These are phyloP conservation scores for Stephanodiscus triporus DNA, from an alignment of 108 stramenopile genomes.

Conservation along the genomic window DNA sequence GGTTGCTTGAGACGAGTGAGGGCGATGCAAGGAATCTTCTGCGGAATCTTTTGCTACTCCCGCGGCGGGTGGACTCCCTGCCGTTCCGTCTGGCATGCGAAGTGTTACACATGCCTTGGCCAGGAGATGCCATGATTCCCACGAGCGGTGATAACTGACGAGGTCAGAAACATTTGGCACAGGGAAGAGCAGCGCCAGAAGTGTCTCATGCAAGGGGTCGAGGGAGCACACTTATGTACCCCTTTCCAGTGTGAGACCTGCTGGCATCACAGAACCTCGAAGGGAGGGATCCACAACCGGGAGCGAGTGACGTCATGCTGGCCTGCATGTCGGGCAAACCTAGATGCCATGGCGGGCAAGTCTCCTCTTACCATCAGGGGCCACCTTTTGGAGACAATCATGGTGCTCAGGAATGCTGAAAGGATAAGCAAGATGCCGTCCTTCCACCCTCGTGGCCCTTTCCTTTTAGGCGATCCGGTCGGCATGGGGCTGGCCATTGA, in stretches of 20 bases:
- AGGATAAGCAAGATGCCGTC: conserved; percentile 6
- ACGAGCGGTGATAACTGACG: not conserved
- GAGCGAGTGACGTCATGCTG: not conserved
- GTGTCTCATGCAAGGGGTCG: conserved; percentile 6
- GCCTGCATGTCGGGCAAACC: conserved; percentile 9
- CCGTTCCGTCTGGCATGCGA: conserved; percentile 14
- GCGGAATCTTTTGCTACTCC: conserved; percentile 25
- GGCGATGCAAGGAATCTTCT: conserved; percentile 23
- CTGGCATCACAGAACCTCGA: conserved; percentile 46
- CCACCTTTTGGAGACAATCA: not conserved
- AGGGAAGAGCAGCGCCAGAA: not conserved
- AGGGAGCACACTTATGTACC: conserved; percentile 29
- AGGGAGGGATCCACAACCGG: not conserved
- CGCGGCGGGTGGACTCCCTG: conserved; percentile 3
- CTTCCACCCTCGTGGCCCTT: conserved; percentile 2
- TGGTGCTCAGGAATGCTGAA: not conserved
- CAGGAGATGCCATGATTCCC: not conserved
- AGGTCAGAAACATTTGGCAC: conserved; percentile 9
- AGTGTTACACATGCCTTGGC: conserved; percentile 28
- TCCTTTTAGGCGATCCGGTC: conserved; percentile 2
- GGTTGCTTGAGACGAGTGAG: conserved; percentile 1
- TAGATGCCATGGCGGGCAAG: conserved; percentile 14
- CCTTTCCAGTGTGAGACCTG: conserved; percentile 63
- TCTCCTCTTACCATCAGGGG: not conserved
- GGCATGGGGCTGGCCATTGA: conserved; percentile 26